phyloP scores from a whole-genome alignment of 2,329 filamentous ascomycete genomes.

The Claviceps fusiformis region DNA sequence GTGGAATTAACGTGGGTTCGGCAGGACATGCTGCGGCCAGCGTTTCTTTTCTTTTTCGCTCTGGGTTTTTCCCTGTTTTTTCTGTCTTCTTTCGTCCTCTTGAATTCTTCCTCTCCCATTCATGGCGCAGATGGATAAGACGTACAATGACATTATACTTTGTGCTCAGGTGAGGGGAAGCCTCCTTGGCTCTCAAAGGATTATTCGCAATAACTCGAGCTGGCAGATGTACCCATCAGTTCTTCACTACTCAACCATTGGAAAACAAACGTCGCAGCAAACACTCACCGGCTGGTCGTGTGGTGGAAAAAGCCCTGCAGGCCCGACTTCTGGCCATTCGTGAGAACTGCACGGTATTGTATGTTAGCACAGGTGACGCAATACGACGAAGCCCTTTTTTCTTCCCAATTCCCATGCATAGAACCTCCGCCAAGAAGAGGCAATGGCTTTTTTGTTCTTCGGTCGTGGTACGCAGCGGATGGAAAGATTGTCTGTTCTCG shows the following conservation, averaged over 20 bases:
- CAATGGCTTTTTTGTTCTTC: no score
- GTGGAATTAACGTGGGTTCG: neutral
- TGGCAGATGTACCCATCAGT: conserved; percentile 18
- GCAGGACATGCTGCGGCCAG: neutral
- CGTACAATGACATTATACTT: conserved; percentile 91
- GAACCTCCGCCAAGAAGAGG: neutral
- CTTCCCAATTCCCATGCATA: neutral
- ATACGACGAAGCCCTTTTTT: neutral
- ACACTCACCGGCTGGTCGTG: conserved; percentile 58
- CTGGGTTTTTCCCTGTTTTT: neutral
- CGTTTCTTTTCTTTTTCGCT: neutral
- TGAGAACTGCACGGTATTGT: conserved; percentile 39
- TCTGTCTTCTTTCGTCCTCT: neutral
- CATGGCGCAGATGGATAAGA: conserved; percentile 9
- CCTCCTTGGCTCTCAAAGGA: conserved; percentile 85
- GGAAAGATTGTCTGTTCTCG: neutral
- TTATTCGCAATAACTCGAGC: conserved; percentile 77
- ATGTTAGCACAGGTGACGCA: neutral
- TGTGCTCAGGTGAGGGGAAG: conserved; percentile 68
- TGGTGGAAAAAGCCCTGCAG: conserved; percentile 69
- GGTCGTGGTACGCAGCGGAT: no score
- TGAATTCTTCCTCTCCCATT: neutral
- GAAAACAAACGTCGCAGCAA: neutral
- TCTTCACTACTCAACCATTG: no score
- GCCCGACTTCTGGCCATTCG: conserved; percentile 49